Evolutionary conservation across 106 monocot species (phyloP), one percentile per base, ranked within the genome.

Genomic region (Posidonia australis): DNA sequence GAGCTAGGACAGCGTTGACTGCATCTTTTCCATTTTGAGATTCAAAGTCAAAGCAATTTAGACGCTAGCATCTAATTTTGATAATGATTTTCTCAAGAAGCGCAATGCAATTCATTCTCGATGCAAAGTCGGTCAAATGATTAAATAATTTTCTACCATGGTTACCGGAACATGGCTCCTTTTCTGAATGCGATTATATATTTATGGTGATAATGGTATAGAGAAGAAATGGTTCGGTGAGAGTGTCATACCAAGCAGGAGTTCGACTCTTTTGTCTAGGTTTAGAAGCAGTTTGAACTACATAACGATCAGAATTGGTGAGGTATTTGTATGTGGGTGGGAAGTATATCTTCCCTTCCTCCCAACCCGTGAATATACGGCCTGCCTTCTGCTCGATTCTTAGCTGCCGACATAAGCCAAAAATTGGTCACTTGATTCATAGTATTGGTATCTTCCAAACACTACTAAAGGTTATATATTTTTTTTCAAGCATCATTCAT

Each of bases 281-380:
- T 52, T 80, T 83, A 9, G 77, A 22, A 3, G 10, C 63, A 0
- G 60, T 56, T 31, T 59, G 69, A 30, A 72, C 72, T 6, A 77
- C 85, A 44, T 83, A 93, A 29, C 36, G 41, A 62, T 85, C 85
- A 12, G 88, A 93, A 51, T 85, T 82, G 22, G 76, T 32, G 0
- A 85, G 41, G 52, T 80, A 93, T 43, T 93, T 93, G 67, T 93
- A 93, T 0, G 92, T 93, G 0, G 92, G 92, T 31, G 92, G 88
- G 54, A 93, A 93, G 46, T 61, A 41, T 58, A 93, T 93, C 31
- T 22, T 60, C 10, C 88, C 92, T 68, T 93, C 92, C 48, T 93
- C 71, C 88, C 88, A 93, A n/a, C 85, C 88, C 9, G 36, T 32
- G 26, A 93, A 93, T 14, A 81, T 76, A 7, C 88, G 75, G 0